These are phyloP conservation scores for Yamadazyma buinensis DNA, from an alignment of 1,139 yeast genomes.

Conservation along the genomic window DNA sequence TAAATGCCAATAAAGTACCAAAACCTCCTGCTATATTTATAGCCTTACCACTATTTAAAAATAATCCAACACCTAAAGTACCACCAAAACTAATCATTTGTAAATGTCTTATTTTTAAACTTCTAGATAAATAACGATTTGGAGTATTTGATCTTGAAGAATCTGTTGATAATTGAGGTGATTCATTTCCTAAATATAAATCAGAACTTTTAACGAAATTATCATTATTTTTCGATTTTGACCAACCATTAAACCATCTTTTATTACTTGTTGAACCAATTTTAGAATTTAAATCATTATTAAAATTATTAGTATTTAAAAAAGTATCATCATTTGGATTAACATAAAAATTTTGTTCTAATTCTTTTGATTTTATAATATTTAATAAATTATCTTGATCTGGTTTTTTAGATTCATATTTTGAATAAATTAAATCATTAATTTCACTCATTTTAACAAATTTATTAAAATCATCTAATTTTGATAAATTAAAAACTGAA, in stretches of 20 bases:
- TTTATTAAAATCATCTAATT: constrained; percentile 33
- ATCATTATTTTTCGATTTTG: constrained; percentile 8
- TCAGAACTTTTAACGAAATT: constrained; percentile 9
- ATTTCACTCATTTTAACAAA: constrained; percentile 36
- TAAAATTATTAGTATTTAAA: constrained; percentile 7
- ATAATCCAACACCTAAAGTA: constrained; percentile 77
- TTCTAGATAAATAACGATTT: constrained; percentile 38
- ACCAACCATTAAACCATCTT: constrained; percentile 12
- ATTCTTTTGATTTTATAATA: constrained; percentile 27
- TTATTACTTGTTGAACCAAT: constrained; percentile 4
- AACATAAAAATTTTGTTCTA: constrained; percentile 28
- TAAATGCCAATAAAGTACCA: constrained; percentile 71
- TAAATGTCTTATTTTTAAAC: constrained; percentile 63
- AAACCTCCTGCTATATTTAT: constrained; percentile 78
- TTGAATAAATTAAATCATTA: constrained; percentile 28
- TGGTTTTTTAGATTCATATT: constrained; percentile 11
- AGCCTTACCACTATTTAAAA: constrained; percentile 75
- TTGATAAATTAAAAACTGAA: constrained; percentile 33
- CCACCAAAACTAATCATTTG: constrained; percentile 85
- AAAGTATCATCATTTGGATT: constrained; percentile 17
- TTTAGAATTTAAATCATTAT: neutral
- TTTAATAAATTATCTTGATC: constrained; percentile 22
- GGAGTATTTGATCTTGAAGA: constrained; percentile 8
- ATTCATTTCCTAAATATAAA: constrained; percentile 8
- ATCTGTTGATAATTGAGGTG: constrained; percentile 10